Evolutionary conservation across 2,329 filamentous ascomycete species (phyloP).

Genomic region (Cladorrhinum sp.): DNA sequence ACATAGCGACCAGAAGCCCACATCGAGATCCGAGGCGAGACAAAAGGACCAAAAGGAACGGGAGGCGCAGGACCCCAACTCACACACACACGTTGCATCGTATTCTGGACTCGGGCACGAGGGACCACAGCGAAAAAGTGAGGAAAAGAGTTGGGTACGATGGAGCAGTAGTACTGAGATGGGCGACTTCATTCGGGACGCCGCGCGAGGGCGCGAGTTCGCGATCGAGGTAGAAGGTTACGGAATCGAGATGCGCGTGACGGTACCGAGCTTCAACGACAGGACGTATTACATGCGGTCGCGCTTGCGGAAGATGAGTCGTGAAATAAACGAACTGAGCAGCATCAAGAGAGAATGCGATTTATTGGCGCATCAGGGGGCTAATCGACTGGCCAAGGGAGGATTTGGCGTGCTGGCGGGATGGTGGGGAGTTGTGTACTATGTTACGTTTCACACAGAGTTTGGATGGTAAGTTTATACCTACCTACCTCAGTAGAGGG

Average conservation of each 20-base stretch:
- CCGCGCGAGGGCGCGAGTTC: conserved; percentile 80
- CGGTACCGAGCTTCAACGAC: conserved; percentile 83
- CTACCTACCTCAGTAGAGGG: not conserved
- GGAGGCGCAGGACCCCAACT: conserved; percentile 21
- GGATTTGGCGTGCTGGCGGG: conserved; percentile 69
- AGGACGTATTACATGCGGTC: conserved; percentile 85
- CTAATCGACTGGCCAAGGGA: conserved; percentile 73
- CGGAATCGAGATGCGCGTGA: conserved; percentile 64
- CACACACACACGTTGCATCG: conserved; percentile 53
- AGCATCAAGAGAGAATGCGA: conserved; percentile 81
- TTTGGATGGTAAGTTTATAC: conserved; percentile 62
- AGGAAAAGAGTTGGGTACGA: conserved; percentile 68
- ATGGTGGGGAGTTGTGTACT: conserved; percentile 84
- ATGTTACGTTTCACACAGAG: conserved; percentile 67
- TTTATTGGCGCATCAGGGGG: conserved; percentile 68
- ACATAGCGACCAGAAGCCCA: conserved; percentile 49
- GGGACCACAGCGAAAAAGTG: conserved; percentile 37
- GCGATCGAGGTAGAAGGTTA: conserved; percentile 75
- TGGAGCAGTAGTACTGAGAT: conserved; percentile 90
- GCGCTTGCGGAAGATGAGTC: conserved; percentile 68
- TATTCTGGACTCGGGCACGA: conserved; percentile 70
- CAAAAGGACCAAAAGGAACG: conserved; percentile 29
- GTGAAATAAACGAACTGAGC: conserved; percentile 65
- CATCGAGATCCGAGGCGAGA: conserved; percentile 32
- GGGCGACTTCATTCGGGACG: conserved; percentile 90